Percentiles rank a stretch among this genome's conserved stretches.
These are phyloP conservation scores for Sporothrix euskadiensis DNA, from an alignment of 2,329 filamentous ascomycete species.

Conservation along the genomic window DNA sequence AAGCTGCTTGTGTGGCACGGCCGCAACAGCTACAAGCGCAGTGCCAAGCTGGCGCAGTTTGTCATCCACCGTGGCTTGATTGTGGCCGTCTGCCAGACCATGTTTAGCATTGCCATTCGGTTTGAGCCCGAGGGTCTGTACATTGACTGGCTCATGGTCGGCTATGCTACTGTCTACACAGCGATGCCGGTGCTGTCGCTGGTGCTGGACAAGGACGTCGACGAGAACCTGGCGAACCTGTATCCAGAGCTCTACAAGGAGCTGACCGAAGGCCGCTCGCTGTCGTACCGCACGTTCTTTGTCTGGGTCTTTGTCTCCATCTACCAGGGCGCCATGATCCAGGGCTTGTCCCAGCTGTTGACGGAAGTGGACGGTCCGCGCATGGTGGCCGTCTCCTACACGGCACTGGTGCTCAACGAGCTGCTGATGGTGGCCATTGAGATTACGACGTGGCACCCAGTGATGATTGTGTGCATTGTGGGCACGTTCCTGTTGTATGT, in stretches of 20 bases:
- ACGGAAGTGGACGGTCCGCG: slow-evolving; percentile 70
- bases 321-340: slow-evolving; percentile 93
- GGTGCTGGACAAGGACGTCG: slow-evolving; percentile 91
- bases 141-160: slow-evolving; percentile 94
- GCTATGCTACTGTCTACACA: slow-evolving; percentile 95
- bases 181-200: slow-evolving; percentile 90
- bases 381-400: slow-evolving; percentile 92
- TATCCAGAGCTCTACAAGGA: slow-evolving; percentile 99
- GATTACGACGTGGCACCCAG: slow-evolving; percentile 93
- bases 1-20: slow-evolving; percentile 99
- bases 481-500: slow-evolving; percentile 82
- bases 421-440: slow-evolving; percentile 96
- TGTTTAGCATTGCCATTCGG: slow-evolving; percentile 89
- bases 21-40: slow-evolving; percentile 93
- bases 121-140: slow-evolving; percentile 95
- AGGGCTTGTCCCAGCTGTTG: slow-evolving; percentile 87
- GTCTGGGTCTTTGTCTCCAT: slow-evolving; percentile 93
- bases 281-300: slow-evolving; percentile 94
- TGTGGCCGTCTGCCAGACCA: slow-evolving; percentile 92
- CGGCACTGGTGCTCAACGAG: slow-evolving; percentile 89
- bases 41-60: slow-evolving; percentile 93
- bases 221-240: slow-evolving; percentile 87
- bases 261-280: slow-evolving; percentile 80
- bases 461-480: slow-evolving; percentile 83
- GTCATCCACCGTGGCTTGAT: slow-evolving; percentile 97